Evolutionary conservation across 164 flowering plant species (phyloP).

Genomic region (Sextonia rubra): DNA sequence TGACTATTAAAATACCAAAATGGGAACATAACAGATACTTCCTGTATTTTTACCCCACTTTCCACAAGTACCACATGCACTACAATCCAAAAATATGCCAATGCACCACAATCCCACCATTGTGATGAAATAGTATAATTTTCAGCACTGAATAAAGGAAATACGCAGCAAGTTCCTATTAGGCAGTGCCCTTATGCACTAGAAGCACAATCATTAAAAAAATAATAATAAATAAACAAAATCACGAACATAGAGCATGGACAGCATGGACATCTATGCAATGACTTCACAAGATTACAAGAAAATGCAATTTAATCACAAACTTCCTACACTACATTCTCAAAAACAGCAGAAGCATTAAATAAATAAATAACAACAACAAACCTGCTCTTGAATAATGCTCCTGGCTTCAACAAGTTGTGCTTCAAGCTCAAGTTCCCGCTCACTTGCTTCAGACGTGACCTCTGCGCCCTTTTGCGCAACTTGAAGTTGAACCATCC

Average conservation of each 20-base stretch:
- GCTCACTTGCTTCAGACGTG: conserved; percentile 90
- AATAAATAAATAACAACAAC: background rate
- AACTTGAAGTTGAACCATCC: conserved; percentile 89
- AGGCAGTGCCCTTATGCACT: background rate
- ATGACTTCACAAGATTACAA: background rate
- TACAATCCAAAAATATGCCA: no score
- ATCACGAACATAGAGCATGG: background rate
- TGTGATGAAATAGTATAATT: no score
- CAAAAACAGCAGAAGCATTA: background rate
- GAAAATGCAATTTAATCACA: background rate
- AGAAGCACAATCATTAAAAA: background rate
- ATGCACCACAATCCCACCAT: no score
- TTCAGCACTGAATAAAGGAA: no score
- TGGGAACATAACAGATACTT: no score
- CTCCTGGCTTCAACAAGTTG: conserved; percentile 99
- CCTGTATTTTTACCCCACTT: no score
- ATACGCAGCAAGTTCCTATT: background rate
- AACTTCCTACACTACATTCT: background rate
- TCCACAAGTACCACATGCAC: no score
- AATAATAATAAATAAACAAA: background rate
- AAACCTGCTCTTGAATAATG: conserved; percentile 98
- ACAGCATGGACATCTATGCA: background rate
- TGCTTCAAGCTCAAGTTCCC: conserved; percentile 99
- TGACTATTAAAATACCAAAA: no score
- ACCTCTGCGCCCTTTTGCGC: conserved; percentile 90